phyloP scores from a whole-genome alignment of 495 filamentous ascomycete species.

The Halenospora varia region DNA sequence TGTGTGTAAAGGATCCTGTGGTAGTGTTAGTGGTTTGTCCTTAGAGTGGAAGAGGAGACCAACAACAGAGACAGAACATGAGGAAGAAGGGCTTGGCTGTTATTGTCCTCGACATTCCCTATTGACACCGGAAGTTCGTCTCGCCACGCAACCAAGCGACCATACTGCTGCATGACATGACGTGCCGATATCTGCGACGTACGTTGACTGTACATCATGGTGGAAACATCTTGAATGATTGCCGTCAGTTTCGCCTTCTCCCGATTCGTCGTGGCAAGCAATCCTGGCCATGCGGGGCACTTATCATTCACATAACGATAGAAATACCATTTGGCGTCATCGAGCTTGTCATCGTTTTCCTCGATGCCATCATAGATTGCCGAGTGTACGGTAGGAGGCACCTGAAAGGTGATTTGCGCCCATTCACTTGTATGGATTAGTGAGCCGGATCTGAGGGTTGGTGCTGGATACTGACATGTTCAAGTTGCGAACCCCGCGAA shows the following conservation, averaged over 20 bases:
- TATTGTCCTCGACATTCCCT: slow-evolving; percentile 22
- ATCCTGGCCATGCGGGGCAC: slow-evolving; percentile 12
- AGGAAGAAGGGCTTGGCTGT: slow-evolving; percentile 28
- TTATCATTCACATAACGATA: slow-evolving; percentile 21
- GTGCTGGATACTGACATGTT: slow-evolving; percentile 17
- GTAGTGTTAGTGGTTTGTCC: background rate
- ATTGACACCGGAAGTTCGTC: slow-evolving; percentile 27
- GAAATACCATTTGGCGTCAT: slow-evolving; percentile 19
- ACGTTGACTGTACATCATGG: slow-evolving; percentile 31
- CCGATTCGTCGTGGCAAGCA: slow-evolving; percentile 21
- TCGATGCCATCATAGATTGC: slow-evolving; percentile 8
- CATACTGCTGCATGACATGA: slow-evolving; percentile 27
- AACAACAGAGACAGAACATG: slow-evolving; percentile 36
- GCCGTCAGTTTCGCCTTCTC: slow-evolving; percentile 29
- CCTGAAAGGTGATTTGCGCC: slow-evolving; percentile 24
- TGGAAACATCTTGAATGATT: slow-evolving; percentile 29
- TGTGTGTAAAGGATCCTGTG: slow-evolving; percentile 22
- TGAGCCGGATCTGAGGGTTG: background rate
- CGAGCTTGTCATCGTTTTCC: slow-evolving; percentile 12
- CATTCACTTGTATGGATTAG: slow-evolving; percentile 25
- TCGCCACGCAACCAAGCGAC: slow-evolving; percentile 29
- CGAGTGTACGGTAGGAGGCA: slow-evolving; percentile 4
- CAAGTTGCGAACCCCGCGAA: slow-evolving; percentile 21
- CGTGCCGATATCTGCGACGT: slow-evolving; percentile 23
- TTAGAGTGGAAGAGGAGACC: background rate